Evolutionary conservation across 257 asterid species (phyloP).

Genomic region (Solanum etuberosum): DNA sequence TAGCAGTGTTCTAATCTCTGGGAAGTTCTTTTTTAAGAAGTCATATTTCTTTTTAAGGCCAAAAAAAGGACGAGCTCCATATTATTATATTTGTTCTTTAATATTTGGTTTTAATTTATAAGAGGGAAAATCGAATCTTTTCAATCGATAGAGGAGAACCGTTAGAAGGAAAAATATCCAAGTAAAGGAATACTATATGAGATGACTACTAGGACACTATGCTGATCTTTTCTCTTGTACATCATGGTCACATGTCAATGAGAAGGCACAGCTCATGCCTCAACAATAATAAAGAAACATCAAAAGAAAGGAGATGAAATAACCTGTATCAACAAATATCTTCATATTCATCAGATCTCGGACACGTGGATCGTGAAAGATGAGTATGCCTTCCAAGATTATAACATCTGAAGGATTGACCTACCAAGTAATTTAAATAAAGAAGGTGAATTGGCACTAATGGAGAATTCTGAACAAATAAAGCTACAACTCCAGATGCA

Average conservation of each 20-base stretch:
- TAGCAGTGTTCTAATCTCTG: neutral
- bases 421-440: slow-evolving; percentile 28
- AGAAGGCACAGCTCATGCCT: neutral
- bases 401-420: slow-evolving; percentile 98
- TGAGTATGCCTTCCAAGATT: slow-evolving; percentile 93
- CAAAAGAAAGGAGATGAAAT: slow-evolving; percentile 11
- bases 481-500: neutral
- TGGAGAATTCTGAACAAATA: neutral
- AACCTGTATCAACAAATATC: slow-evolving; percentile 98
- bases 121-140: neutral
- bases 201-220: neutral
- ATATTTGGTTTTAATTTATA: neutral
- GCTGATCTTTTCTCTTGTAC: neutral
- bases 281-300: neutral
- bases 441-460: neutral
- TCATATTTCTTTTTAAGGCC: neutral
- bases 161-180: neutral
- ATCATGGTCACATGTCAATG: neutral
- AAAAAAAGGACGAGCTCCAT: neutral
- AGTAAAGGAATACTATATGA: neutral
- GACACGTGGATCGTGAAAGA: slow-evolving; percentile 87
- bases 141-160: neutral
- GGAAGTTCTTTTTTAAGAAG: neutral
- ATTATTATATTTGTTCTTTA: neutral
- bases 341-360: slow-evolving; percentile 90